Evolutionary conservation across 352 stramenopile species (phyloP), one percentile per base, ranked within the genome.

Genomic region (Phytophthora multivora): DNA sequence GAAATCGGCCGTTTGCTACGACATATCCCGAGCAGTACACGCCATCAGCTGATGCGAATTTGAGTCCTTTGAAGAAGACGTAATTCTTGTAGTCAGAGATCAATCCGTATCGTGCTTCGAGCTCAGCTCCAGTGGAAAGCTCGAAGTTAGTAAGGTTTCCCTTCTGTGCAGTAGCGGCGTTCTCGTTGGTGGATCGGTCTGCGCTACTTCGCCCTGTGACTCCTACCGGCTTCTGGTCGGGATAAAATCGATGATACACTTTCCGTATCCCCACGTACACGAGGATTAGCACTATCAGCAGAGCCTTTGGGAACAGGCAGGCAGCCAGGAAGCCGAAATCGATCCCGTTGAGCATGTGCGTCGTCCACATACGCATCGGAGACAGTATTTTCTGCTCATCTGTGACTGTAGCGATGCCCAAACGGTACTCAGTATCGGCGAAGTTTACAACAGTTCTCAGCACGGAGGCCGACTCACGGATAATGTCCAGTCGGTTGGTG

Each of bases 11-110:
- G 28, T 81, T 77, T 5, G 55, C 60, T 35, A 82, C 59, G 33
- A 85, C 62, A 41, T 71, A 85, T 0, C 74, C 71, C 12, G 52
- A 78, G 21, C 62, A 73, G 33, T 79, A 83, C 31, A 83, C 69
- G 0, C 66, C 73, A 5, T 78, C 69, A 5, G 70, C 67, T 13
- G 66, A 75, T 0, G 70, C 70, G 31, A 76, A 79, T 50, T 75
- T 73, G 26, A 75, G 56, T 13, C 68, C 67, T 16, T 76, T 76
- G 21, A 76, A 69, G 23, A 69, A 67, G 16, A 71, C 28, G 42
- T 72, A 76, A 53, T 73, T 72, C 10, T 76, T 70, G 28, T 76
- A 76, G 48, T 64, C 57, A 0, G 63, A 65, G 41, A 73, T 72
- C 16, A 76, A 28, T 25, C 67, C 67, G 19, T 69, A 69, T 0